Evolutionary conservation across 306 rosid genomes (phyloP), one percentile per base, ranked within the genome.

Genomic region (Abrus precatorius): DNA sequence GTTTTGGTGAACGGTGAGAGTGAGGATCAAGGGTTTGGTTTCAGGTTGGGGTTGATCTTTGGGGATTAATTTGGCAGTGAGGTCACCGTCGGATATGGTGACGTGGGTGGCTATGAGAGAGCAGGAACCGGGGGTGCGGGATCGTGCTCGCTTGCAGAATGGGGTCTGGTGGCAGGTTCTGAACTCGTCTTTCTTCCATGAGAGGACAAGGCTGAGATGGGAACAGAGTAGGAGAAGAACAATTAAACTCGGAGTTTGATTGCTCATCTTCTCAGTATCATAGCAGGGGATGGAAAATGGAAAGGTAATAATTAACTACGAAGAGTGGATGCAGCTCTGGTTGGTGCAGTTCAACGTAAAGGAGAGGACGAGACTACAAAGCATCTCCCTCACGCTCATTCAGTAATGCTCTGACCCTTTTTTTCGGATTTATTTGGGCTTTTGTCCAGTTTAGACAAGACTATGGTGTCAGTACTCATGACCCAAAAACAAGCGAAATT

Each of bases 181-280:
- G 89, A 95, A 95, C 83, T 95, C 98, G 0, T 93, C 97, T 69
- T 86, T 93, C 79, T 93, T 95, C 99, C 99, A 95, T 1, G 97
- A 85, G 83, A 87, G 50, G 41, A 92, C 96, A 72, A 70, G 60
- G 81, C 43, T 69, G 4, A 84, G 77, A 67, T 81, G 83, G 57
- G 72, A 71, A 12, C n/a, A 33, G 9, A 90, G 73, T 20, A 91
- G 76, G 14, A 92, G 81, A 8, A 93, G 68, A 3, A 90, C 8
- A 14, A 85, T 53, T n/a, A 91, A 72, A 60, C 81, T 83, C 56
- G 87, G 81, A 77, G 83, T 76, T 69, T 52, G 79, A 61, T 47
- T 82, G 36, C 30, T 88, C 89, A 86, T 69, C 11, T 85, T 56
- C 12, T 52, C 40, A 45, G 49, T 32, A 68, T 65, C 88, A 81